phyloP scores from a whole-genome alignment of 768 basidiomycete species.

The Leccinum variicolor region DNA sequence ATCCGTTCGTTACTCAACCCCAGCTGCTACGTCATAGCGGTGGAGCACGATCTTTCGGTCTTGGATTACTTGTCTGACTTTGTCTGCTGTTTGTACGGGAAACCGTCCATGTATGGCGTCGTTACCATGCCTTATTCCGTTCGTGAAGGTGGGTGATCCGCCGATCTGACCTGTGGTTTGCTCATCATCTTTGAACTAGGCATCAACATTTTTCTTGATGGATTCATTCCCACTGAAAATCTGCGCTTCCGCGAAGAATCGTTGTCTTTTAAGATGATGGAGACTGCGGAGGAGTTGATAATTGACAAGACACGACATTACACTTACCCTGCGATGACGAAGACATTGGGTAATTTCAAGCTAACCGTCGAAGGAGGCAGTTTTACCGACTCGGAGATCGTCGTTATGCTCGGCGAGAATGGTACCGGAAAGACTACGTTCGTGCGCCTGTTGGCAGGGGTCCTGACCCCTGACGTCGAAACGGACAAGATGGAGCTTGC shows the following conservation, averaged over 20 bases:
- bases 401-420: conserved; percentile 99
- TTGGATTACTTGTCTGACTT: conserved; percentile 98
- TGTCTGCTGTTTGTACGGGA: conserved; percentile 96
- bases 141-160: conserved; percentile 71
- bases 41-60: conserved; percentile 98
- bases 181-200: conserved; percentile 42
- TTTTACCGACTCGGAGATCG: conserved; percentile 99
- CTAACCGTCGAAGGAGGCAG: conserved; percentile 85
- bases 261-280: conserved; percentile 95
- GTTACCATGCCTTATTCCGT: conserved; percentile 99
- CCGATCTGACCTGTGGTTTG: neutral
- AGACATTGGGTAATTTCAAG: conserved; percentile 95
- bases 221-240: conserved; percentile 98
- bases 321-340: conserved; percentile 93
- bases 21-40: conserved; percentile 90
- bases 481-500: conserved; percentile 75
- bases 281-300: conserved; percentile 88
- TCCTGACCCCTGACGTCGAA: conserved; percentile 75
- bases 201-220: conserved; percentile 99
- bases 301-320: conserved; percentile 87
- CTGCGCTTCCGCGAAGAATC: conserved; percentile 96
- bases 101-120: conserved; percentile 96
- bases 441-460: conserved; percentile 91
- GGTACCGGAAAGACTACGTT: conserved; percentile 99
- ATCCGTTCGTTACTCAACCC: conserved; percentile 84